phyloP scores from a whole-genome alignment of 345 rosid genomes.

The Lenwebbia sp. region DNA sequence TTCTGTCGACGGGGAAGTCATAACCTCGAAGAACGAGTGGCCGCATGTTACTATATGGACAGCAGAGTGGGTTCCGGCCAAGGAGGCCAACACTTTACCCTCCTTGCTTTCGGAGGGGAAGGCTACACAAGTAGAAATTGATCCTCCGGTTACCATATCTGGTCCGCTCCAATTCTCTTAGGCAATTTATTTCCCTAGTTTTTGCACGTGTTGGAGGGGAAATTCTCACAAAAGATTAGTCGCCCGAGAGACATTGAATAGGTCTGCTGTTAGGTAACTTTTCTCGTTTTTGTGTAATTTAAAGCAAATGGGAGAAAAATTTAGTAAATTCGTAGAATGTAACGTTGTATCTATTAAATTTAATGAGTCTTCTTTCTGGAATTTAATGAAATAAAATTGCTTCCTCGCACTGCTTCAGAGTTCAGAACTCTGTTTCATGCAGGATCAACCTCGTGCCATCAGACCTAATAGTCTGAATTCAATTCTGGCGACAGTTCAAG shows the following conservation, averaged over 20 bases:
- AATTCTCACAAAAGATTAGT: not conserved
- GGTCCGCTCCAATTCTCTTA: conserved; percentile 71
- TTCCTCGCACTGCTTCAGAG: not conserved
- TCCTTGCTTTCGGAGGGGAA: conserved; percentile 57
- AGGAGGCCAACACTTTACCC: conserved; percentile 64
- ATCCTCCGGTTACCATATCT: conserved; percentile 48
- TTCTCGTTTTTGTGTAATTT: not conserved
- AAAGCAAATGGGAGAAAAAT: not conserved
- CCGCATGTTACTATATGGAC: conserved; percentile 91
- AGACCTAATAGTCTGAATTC: not conserved
- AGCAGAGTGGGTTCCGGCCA: conserved; percentile 47
- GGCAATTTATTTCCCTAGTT: not conserved
- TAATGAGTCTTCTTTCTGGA: not conserved
- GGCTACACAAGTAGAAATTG: conserved; percentile 51
- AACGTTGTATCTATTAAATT: not conserved
- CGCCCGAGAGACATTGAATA: not conserved
- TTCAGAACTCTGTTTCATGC: not conserved
- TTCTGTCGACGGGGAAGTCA: conserved; percentile 53
- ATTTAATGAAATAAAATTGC: not conserved
- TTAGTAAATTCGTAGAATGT: not conserved
- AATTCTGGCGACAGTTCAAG: not conserved
- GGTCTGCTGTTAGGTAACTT: not conserved
- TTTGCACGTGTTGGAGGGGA: not conserved
- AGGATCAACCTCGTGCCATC: not conserved
- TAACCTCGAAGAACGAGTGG: conserved; percentile 68